Conservation (phyloP, 371 early-diverging fungal genomes). For the Apophysomyces trapeziformis region DNA sequence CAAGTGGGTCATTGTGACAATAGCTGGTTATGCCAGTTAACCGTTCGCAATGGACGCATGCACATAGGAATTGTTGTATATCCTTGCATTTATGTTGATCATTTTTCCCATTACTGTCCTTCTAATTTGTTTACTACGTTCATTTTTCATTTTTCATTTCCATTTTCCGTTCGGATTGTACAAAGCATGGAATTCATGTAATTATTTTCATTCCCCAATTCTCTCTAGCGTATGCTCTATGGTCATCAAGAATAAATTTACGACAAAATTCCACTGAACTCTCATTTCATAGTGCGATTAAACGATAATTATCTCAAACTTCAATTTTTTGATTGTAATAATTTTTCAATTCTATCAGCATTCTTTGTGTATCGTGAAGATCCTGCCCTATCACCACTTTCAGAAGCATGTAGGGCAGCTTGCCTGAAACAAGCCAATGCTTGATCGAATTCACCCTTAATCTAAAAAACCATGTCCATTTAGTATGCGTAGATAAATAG, state of each 20-base stretch:
- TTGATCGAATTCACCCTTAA: slow-evolving; percentile 42
- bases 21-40: not conserved
- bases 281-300: not conserved
- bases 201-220: not conserved
- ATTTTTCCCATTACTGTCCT: slow-evolving; percentile 1
- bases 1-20: slow-evolving; percentile 18
- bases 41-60: not conserved
- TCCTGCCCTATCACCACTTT: slow-evolving; percentile 33
- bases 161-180: not conserved
- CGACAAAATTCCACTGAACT: no score
- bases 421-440: slow-evolving; percentile 47
- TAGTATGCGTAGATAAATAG: not conserved
- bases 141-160: not conserved
- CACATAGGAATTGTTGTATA: not conserved
- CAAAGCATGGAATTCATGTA: not conserved
- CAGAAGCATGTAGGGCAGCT: slow-evolving; percentile 39
- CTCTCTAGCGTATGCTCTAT: slow-evolving; percentile 1
- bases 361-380: slow-evolving; percentile 34
- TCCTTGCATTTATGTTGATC: not conserved
- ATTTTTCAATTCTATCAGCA: slow-evolving; percentile 28
- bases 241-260: not conserved
- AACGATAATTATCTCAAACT: not conserved
- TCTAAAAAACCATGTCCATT: slow-evolving; percentile 11
- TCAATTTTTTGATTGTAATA: not conserved
- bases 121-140: not conserved